Base-by-base conservation (phyloP, 1,284 basidiomycete genomes). In the Ganoderma lingzhi region DNA sequence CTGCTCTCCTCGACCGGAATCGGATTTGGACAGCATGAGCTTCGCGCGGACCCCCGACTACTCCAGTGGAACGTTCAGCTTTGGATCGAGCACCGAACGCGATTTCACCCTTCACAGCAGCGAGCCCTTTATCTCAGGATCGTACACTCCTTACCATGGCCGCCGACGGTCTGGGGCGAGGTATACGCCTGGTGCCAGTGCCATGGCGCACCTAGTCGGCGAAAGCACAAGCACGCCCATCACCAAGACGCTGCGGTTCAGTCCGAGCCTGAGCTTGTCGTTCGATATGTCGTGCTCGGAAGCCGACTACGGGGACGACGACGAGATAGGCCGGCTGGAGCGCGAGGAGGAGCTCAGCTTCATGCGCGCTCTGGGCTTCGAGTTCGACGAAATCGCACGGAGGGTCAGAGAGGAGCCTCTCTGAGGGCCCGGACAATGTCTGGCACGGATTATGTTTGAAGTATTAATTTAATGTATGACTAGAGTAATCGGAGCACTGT, bases 1-100 rank as follows among this genome's bases (percentile, higher is more conserved):
- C 14, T 70, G 66, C 32, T 75, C 76, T 17, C 74, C 75, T 28
- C 69, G 71, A 8, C 70, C 74, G 2, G 76, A 78, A 30, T 71
- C 77, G 14, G 75, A 77, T 32, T 65, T 78, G 12, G 78, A 79
- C 56, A 77, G 72, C 67, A 80, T 80, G 77, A 78, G 78, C 69
- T 80, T 80, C 64, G 78, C 78, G 15, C 74, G 71, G 6, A 77
- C 70, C 2, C 70, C 73, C 10, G 74, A 75, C 55, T 59, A 71
- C 44, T 70, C 70, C 35, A 70, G 72, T 51, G 70, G 64, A 3
- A 70, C 65, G 17, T 67, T 70, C 44, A 73, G 72, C 51, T 66
- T 71, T 65, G 66, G 67, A 9, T 73, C 72, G 23, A 63, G 68
- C 55, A 60, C 55, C 2, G 70, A 69, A 37, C 68, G 65, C 42